phyloP scores from a whole-genome alignment of 202 grass and related monocot species.

The Panicum virgatum region DNA sequence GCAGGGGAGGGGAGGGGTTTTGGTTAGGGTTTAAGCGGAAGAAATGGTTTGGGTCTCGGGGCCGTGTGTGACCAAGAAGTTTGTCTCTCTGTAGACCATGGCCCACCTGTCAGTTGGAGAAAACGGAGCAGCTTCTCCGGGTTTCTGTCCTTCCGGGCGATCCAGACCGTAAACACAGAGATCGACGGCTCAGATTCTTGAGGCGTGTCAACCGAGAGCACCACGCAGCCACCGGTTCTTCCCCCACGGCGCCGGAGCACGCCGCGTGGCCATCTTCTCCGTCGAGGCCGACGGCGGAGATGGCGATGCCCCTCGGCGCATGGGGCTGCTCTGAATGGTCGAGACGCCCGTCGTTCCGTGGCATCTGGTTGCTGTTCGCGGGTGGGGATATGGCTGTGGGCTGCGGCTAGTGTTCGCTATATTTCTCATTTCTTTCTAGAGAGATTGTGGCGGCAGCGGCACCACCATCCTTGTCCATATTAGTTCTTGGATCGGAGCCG shows the following conservation, averaged over 20 bases:
- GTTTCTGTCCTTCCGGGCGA: background rate
- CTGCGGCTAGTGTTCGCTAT: background rate
- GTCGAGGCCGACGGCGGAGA: background rate
- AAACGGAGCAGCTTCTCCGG: background rate
- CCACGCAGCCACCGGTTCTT: background rate
- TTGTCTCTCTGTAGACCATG: background rate
- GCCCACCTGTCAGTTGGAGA: conserved; percentile 10
- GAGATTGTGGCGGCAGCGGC: background rate
- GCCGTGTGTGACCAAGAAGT: background rate
- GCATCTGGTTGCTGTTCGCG: background rate
- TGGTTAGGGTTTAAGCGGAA: conserved; percentile 57
- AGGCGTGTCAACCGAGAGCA: background rate
- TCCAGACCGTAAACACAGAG: background rate
- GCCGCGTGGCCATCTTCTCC: background rate
- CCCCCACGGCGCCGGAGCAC: background rate
- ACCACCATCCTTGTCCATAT: background rate
- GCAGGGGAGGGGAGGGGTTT: conserved; percentile 24
- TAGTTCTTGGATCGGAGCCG: background rate
- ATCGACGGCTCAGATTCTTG: conserved; percentile 5
- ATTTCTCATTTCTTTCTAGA: background rate
- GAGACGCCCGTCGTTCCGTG: background rate
- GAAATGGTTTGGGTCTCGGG: conserved; percentile 29
- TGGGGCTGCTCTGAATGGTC: background rate
- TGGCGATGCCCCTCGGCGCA: background rate
- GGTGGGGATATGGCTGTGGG: background rate